Evolutionary conservation across 2,329 filamentous ascomycete species (phyloP), one percentile per base, ranked within the genome.

Genomic region (Huntiella moniliformis): DNA sequence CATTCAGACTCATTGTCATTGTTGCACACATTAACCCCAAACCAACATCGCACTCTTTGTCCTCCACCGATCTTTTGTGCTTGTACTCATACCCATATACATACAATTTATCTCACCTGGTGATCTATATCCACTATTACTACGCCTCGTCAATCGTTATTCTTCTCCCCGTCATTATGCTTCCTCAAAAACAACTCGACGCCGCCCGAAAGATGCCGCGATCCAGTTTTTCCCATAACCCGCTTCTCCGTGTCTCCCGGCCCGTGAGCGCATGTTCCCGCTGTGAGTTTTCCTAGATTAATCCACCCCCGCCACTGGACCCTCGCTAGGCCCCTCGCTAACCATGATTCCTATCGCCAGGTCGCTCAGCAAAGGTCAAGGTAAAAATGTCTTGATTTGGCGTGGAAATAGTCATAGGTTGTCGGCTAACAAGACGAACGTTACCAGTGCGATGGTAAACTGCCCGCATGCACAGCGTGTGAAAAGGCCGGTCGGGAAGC

Each of bases 391-490:
- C 13, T 34, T 33, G 8, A 34, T 35, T 12, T 38, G 12, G n/a
- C 46, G 42, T 10, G 31, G 38, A 10, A 8, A 13, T 42, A 51
- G 13, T 38, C 45, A 43, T 42, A 33, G 13, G 32, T 38, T 34
- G n/a, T 12, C 13, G 11, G 34, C 31, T 34, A 17, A 34, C 31
- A 10, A n/a, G n/a, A 22, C 4, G 10, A 5, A 11, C 15, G n/a
- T 15, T 18, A 32, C 17, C 56, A 81, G 76, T 98, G 91, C 57
- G 91, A 96, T 64, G 88, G 91, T 51, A 95, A 95, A 61, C 67
- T 96, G 34, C 91, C 91, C 8, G 86, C 87, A 5, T 98, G 91
- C 58, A 92, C 86, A 5, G 88, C 88, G 13, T 96, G 91, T 58
- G 88, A 95, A 61, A 87, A 86, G 62, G 84, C 85, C 11, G 86